These are phyloP conservation scores for Magnaporthales sp. DNA, from an alignment of 2,329 filamentous ascomycete species.

Conservation along the genomic window DNA sequence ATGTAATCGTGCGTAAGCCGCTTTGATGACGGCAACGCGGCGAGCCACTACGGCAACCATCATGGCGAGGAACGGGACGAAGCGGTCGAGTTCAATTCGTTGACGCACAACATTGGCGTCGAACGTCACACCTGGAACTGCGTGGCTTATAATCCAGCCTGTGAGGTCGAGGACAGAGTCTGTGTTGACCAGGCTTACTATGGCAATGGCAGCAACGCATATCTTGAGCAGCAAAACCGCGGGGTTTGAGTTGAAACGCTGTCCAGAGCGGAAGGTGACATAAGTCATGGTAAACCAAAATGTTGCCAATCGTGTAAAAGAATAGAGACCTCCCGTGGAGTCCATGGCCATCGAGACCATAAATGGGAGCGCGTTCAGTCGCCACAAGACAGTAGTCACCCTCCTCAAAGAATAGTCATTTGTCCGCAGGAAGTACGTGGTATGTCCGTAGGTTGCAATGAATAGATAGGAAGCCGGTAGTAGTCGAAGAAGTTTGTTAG, in stretches of 20 bases:
- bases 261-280: slow-evolving; percentile 34
- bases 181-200: background rate
- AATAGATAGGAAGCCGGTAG: slow-evolving; percentile 52
- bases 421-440: slow-evolving; percentile 46
- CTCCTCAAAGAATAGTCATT: slow-evolving; percentile 47
- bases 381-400: slow-evolving; percentile 42
- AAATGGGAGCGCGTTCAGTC: slow-evolving; percentile 47
- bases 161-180: slow-evolving; percentile 2
- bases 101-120: slow-evolving; percentile 3
- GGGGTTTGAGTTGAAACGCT: slow-evolving; percentile 30
- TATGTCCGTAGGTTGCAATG: slow-evolving; percentile 53
- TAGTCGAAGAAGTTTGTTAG: slow-evolving; percentile 46
- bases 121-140: background rate
- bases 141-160: background rate
- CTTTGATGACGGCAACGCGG: slow-evolving; percentile 4
- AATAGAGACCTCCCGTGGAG: slow-evolving; percentile 47
- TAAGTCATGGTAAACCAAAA: slow-evolving; percentile 57
- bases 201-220: background rate
- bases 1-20: background rate
- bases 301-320: slow-evolving; percentile 48
- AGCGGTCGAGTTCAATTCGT: slow-evolving; percentile 5
- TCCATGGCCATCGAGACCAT: slow-evolving; percentile 45
- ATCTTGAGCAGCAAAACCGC: slow-evolving; percentile 11
- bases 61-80: slow-evolving; percentile 10
- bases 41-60: slow-evolving; percentile 6